phyloP scores from a whole-genome alignment of 1,139 yeast genomes.

The Debaryomyces singareniensis region DNA sequence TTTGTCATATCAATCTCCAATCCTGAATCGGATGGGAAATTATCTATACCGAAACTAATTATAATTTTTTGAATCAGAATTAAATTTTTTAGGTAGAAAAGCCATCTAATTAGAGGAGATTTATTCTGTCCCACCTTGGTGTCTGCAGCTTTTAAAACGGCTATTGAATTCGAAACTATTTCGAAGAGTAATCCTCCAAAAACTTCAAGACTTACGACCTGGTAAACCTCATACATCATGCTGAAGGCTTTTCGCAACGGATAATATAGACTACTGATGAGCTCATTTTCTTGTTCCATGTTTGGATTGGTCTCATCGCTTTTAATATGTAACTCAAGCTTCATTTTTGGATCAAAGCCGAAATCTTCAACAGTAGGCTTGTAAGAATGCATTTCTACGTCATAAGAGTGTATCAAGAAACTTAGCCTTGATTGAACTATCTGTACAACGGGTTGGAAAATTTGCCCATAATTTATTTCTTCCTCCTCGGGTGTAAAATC shows the following conservation, averaged over 20 bases:
- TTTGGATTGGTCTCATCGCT: slow-evolving; percentile 12
- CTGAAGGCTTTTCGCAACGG: slow-evolving; percentile 71
- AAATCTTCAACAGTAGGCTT: slow-evolving; percentile 65
- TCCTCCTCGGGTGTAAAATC: slow-evolving; percentile 14
- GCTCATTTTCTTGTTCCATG: slow-evolving; percentile 30
- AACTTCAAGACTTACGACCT: slow-evolving; percentile 64
- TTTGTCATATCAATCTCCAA: slow-evolving; percentile 71
- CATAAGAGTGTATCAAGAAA: slow-evolving; percentile 67
- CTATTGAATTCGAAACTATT: slow-evolving; percentile 72
- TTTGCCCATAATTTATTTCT: slow-evolving; percentile 8
- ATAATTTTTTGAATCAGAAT: slow-evolving; percentile 66
- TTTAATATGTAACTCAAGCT: slow-evolving; percentile 1
- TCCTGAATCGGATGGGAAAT: slow-evolving; percentile 55
- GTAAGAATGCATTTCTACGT: slow-evolving; percentile 61
- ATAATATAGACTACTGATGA: slow-evolving; percentile 55
- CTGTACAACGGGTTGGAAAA: slow-evolving; percentile 48
- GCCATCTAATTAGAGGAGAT: slow-evolving; percentile 50
- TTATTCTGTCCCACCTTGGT: slow-evolving; percentile 43
- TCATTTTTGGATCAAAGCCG: slow-evolving; percentile 35
- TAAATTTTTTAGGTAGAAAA: slow-evolving; percentile 68
- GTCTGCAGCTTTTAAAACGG: slow-evolving; percentile 38
- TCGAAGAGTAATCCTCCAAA: slow-evolving; percentile 90
- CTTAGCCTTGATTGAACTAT: slow-evolving; percentile 78
- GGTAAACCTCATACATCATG: slow-evolving; percentile 71
- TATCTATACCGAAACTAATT: slow-evolving; percentile 75